Conservation (phyloP, 495 filamentous ascomycete species). For the Aspergillus mulundensis region DNA sequence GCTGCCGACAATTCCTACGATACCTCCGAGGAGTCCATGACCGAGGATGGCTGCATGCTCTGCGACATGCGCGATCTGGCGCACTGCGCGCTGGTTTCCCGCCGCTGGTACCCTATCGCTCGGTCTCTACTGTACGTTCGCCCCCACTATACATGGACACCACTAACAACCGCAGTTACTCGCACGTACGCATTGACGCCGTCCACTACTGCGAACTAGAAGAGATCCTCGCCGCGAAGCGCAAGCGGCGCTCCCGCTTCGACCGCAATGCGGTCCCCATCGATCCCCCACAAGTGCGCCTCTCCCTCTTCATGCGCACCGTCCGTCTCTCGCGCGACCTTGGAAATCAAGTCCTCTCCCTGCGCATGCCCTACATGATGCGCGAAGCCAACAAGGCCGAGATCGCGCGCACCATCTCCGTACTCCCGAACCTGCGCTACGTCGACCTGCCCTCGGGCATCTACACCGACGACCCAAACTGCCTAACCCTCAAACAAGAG, state of each 20-base stretch:
- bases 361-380: conserved; percentile 96
- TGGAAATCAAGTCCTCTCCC: conserved; percentile 61
- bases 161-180: conserved; percentile 55
- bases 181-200: conserved; percentile 83
- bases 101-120: conserved; percentile 62
- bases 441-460: conserved; percentile 82
- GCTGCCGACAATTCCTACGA: conserved; percentile 69
- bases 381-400: conserved; percentile 81
- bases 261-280: conserved; percentile 71
- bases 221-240: conserved; percentile 67
- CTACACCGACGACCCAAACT: conserved; percentile 72
- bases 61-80: conserved; percentile 92
- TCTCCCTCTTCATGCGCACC: conserved; percentile 73
- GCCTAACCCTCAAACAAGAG: conserved; percentile 72
- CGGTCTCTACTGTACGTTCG: conserved; percentile 50
- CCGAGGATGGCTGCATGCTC: conserved; percentile 86
- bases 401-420: conserved; percentile 79
- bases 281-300: conserved; percentile 70
- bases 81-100: conserved; percentile 67
- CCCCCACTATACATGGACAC: background rate
- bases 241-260: conserved; percentile 70
- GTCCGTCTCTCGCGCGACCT: conserved; percentile 69
- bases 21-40: conserved; percentile 74
- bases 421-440: conserved; percentile 80
- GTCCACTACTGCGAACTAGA: conserved; percentile 95